Conservation (phyloP, 75 land plant genomes). For the Sequoia sempervirens region DNA sequence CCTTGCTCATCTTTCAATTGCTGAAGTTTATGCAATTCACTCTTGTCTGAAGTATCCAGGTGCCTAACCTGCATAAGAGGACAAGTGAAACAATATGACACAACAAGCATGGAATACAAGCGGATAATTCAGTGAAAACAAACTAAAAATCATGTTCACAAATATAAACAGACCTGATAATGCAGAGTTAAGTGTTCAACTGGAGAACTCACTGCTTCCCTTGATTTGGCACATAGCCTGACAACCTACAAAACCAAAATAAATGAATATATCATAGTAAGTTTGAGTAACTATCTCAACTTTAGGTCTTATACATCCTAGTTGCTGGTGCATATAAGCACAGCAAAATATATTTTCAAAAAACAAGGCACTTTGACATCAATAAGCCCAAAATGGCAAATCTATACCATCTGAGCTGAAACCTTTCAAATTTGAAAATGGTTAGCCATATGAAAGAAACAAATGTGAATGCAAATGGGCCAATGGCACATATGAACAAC, state of each 20-base stretch:
- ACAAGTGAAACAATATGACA: not conserved
- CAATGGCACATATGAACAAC: too few species aligned
- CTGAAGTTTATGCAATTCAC: constrained; percentile 95
- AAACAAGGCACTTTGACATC: not conserved
- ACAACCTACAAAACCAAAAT: constrained; percentile 65
- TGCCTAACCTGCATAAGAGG: constrained; percentile 69
- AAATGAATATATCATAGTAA: not conserved
- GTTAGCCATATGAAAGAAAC: not conserved
- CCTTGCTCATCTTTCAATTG: constrained; percentile 99
- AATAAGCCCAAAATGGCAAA: not conserved
- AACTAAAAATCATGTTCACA: not conserved
- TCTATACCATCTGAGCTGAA: not conserved
- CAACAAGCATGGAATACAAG: not conserved
- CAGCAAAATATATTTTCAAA: not conserved
- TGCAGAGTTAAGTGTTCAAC: constrained; percentile 98
- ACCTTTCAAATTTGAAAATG: not conserved
- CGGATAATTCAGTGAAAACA: not conserved
- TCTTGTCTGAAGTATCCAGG: constrained; percentile 97
- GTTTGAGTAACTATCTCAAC: not conserved
- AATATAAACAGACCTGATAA: constrained; percentile 69
- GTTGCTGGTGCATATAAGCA: not conserved
- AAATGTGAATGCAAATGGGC: not conserved
- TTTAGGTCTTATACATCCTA: not conserved
- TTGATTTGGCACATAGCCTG: constrained; percentile 93
- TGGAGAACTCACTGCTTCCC: constrained; percentile 99